Evolutionary conservation across 352 stramenopile species (phyloP), one percentile per base, ranked within the genome.

Genomic region (Phytopythium aichiense): DNA sequence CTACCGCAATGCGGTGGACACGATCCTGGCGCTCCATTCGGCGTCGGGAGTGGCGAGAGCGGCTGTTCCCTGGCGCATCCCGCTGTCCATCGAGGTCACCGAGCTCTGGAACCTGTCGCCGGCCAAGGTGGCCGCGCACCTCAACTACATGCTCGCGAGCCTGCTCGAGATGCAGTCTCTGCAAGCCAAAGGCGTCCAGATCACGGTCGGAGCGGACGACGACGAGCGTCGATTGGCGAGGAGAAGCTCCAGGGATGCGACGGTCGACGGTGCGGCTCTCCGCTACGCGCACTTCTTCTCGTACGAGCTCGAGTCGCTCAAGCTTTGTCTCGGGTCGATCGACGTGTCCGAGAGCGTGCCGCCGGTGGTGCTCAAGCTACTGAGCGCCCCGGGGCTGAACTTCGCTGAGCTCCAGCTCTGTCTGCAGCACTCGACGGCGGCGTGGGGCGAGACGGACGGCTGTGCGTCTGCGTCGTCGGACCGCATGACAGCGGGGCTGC

Each of bases 221-320:
- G 42, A 20, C 9, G 23, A 59, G 13, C 6, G 51, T 43, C 49
- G 25, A 30, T 63, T 46, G 54, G 53, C 48, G 43, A 66, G 15
- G 35, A 64, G 12, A 50, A 48, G 15, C 20, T 48, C 42, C 42
- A 48, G 42, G 37, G 4, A 66, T 43, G 22, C 30, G 57, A 66
- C 37, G 23, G 64, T 62, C n/a, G 56, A 73, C 28, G 58, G 49
- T 6, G 15, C 49, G n/a, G 45, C 59, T 8, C 63, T 72, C 20
- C 58, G 68, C 18, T 59, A 37, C 38, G 37, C 54, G 42, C 64
- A 74, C n/a, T 73, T 68, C 56, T 76, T 76, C 42, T 56, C 52
- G 38, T 73, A 73, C 59, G 66, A 73, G 35, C 48, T 71, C n/a
- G 69, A 73, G 51, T 67, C 62, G n/a, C 61, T 73, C 43, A 61